Percentiles rank a stretch among this genome's conserved stretches.
Conservation (phyloP, 805 yeast species). For the Ogataea populi-albae region DNA sequence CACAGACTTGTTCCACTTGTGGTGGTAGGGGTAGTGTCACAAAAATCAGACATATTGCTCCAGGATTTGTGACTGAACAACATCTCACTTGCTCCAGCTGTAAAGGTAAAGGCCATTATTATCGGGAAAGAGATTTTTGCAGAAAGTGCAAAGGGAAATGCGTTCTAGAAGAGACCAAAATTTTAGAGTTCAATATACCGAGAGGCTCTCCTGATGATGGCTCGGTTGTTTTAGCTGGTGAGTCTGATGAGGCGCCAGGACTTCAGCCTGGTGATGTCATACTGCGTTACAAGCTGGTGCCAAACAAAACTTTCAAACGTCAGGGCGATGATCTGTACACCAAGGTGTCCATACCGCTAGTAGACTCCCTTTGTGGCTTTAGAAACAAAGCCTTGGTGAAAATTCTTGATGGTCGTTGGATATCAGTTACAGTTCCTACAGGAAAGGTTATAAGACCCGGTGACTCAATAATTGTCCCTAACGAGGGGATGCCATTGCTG, state of each 20-base stretch:
- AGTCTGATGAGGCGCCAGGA: conserved; percentile 77
- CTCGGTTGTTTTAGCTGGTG: conserved; percentile 55
- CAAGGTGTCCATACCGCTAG: conserved; percentile 56
- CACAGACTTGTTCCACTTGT: conserved; percentile 61
- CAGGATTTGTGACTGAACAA: conserved; percentile 70
- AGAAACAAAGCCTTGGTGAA: conserved; percentile 55
- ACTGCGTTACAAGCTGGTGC: conserved; percentile 52
- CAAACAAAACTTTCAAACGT: conserved; percentile 42
- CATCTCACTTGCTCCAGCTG: conserved; percentile 64
- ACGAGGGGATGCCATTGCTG: conserved; percentile 81
- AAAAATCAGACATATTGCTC: conserved; percentile 62
- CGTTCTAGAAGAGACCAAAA: conserved; percentile 59
- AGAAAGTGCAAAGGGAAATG: conserved; percentile 69
- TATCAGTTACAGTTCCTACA: conserved; percentile 60
- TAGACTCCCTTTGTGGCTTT: conserved; percentile 86
- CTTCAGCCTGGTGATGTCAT: conserved; percentile 75
- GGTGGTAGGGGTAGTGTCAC: conserved; percentile 65
- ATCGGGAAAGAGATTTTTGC: conserved; percentile 68
- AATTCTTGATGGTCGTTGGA: conserved; percentile 77
- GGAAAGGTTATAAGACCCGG: conserved; percentile 85
- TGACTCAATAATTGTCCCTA: conserved; percentile 57
- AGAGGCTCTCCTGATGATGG: conserved; percentile 70
- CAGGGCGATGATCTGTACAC: conserved; percentile 64
- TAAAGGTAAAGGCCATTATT: conserved; percentile 63
- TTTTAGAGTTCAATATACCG: conserved; percentile 71